These are phyloP conservation scores for Penicillium lividum DNA, from an alignment of 495 filamentous ascomycete genomes.

Conservation along the genomic window DNA sequence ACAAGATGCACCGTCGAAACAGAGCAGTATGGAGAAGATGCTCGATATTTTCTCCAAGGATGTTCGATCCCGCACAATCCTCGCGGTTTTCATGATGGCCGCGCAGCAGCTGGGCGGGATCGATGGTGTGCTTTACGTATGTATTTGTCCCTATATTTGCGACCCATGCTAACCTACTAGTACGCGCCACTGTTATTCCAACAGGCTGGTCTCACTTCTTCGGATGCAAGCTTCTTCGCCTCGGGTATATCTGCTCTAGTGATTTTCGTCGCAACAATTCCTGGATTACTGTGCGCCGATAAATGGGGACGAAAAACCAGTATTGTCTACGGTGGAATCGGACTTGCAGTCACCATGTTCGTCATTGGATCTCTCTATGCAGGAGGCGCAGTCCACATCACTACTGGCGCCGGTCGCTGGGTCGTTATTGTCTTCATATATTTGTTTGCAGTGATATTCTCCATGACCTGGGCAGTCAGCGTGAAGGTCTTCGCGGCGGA, in stretches of 20 bases:
- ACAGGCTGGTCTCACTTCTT: constrained; percentile 52
- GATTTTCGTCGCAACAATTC: constrained; percentile 51
- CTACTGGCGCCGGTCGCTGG: constrained; percentile 51
- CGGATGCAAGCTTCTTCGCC: constrained; percentile 53
- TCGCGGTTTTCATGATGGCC: constrained; percentile 48
- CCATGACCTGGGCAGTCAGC: constrained; percentile 54
- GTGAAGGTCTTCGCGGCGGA: constrained; percentile 57
- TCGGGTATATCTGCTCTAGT: constrained; percentile 55
- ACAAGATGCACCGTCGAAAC: neutral
- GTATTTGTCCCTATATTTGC: constrained; percentile 16
- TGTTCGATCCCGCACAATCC: constrained; percentile 36
- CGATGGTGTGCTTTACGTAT: constrained; percentile 55
- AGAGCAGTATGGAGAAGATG: constrained; percentile 13
- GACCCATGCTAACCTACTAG: constrained; percentile 20
- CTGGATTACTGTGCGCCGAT: constrained; percentile 56
- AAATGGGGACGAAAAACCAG: constrained; percentile 59
- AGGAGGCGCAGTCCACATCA: constrained; percentile 43
- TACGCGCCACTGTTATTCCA: constrained; percentile 56
- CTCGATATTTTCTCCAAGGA: constrained; percentile 43
- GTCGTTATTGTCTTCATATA: constrained; percentile 56
- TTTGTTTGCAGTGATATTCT: constrained; percentile 43
- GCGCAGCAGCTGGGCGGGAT: constrained; percentile 51
- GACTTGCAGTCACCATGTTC: constrained; percentile 47
- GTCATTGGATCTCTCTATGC: constrained; percentile 56
- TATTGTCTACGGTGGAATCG: constrained; percentile 56